These are phyloP conservation scores for Leishmania tarentolae DNA, from an alignment of 208 protist species.

Conservation along the genomic window DNA sequence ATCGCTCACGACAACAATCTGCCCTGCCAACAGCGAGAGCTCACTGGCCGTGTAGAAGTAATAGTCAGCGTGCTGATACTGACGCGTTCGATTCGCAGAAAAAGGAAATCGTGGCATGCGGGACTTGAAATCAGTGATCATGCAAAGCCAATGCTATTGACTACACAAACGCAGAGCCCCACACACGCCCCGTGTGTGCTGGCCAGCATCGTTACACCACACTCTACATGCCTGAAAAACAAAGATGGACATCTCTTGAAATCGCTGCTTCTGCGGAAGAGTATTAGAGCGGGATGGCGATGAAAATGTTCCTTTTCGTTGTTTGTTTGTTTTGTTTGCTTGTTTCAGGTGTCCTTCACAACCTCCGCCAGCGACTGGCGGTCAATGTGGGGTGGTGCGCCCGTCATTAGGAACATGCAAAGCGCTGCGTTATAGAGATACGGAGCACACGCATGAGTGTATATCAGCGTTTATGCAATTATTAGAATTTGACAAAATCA, in stretches of 20 bases:
- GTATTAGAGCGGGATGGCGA: neutral
- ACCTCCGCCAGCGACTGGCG: neutral
- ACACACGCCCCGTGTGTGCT: no score
- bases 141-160: neutral
- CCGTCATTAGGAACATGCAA: neutral
- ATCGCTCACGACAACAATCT: neutral
- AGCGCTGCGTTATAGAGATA: neutral
- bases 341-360: neutral
- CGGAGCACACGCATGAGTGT: neutral
- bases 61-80: neutral
- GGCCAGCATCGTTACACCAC: neutral
- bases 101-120: neutral
- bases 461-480: no score
- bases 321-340: neutral
- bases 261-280: neutral
- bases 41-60: neutral
- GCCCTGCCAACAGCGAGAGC: neutral
- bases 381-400: neutral
- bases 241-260: neutral
- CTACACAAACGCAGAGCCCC: neutral
- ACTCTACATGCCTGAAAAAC: neutral
- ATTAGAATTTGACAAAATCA: neutral
- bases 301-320: neutral
- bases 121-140: neutral
- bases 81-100: no score